These are phyloP conservation scores for Groenewaldozyma auringiensis DNA, from an alignment of 1,139 yeast species.

Conservation along the genomic window DNA sequence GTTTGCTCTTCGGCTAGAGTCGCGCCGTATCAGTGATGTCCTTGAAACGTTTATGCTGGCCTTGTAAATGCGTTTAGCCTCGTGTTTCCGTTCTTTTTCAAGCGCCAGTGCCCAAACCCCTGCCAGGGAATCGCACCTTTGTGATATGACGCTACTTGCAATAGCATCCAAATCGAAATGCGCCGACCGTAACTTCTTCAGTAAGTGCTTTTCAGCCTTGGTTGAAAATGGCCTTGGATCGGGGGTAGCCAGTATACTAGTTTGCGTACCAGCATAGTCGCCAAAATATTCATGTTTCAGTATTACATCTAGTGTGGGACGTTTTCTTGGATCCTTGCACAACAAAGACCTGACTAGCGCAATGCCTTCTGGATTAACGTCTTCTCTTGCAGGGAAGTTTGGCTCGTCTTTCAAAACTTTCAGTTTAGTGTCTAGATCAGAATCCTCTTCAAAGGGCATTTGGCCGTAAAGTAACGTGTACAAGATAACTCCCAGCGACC, in stretches of 20 bases:
- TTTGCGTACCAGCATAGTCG: conserved; percentile 38
- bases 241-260: conserved; percentile 34
- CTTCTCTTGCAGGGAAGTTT: conserved; percentile 32
- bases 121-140: conserved; percentile 69
- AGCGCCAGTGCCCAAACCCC: conserved; percentile 75
- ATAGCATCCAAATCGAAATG: conserved; percentile 62
- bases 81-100: conserved; percentile 52
- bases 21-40: conserved; percentile 9
- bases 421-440: conserved; percentile 52
- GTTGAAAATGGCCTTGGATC: conserved; percentile 45
- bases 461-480: conserved; percentile 80
- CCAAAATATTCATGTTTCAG: conserved; percentile 56
- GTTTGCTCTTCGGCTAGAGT: conserved; percentile 6
- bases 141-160: conserved; percentile 51
- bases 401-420: conserved; percentile 67
- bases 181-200: conserved; percentile 55
- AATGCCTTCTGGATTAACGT: conserved; percentile 43
- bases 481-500: conserved; percentile 93
- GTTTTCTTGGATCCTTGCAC: conserved; percentile 52
- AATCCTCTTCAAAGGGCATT: conserved; percentile 86
- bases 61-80: conserved; percentile 20
- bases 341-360: conserved; percentile 49
- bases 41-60: conserved; percentile 18
- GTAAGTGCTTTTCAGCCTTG: conserved; percentile 54
- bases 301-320: conserved; percentile 60